Conservation (phyloP, 306 rosid species). For the Cucumis hystrix region DNA sequence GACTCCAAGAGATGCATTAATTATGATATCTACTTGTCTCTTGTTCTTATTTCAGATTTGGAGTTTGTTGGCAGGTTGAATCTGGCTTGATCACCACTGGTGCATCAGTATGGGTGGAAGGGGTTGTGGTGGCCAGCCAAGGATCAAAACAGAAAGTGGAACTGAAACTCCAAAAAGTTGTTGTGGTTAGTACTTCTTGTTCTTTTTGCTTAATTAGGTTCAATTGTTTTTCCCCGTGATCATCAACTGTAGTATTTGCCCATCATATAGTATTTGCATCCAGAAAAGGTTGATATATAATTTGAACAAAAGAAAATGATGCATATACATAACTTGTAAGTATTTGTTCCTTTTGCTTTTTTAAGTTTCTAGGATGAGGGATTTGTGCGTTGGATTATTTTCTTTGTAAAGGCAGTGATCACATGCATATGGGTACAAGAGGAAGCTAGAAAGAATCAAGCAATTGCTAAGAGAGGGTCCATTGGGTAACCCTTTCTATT, state of each 20-base stretch:
- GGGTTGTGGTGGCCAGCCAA: constrained; percentile 60
- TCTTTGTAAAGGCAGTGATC: not conserved
- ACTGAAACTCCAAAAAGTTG: constrained; percentile 65
- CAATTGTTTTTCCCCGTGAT: not conserved
- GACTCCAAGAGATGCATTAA: not conserved
- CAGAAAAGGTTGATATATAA: too few relatives aligned
- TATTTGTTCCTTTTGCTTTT: not conserved
- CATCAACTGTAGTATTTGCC: not conserved
- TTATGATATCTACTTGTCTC: constrained; percentile 7
- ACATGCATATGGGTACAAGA: not conserved
- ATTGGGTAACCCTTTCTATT: not conserved
- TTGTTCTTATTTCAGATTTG: constrained; percentile 23
- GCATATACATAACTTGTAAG: not conserved
- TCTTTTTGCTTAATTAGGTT: not conserved
- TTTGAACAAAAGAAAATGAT: not conserved
- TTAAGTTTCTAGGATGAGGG: not conserved
- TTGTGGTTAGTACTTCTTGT: constrained; percentile 50
- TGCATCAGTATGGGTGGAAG: constrained; percentile 88
- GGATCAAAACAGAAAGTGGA: constrained; percentile 92
- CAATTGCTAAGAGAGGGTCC: not conserved
- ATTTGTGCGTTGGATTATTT: not conserved
- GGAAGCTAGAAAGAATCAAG: not conserved
- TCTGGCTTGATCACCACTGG: constrained; percentile 66
- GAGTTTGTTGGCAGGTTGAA: constrained; percentile 54
- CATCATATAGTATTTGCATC: not conserved